Conservation (phyloP, 805 yeast genomes). For the Candida fluviatilis region DNA sequence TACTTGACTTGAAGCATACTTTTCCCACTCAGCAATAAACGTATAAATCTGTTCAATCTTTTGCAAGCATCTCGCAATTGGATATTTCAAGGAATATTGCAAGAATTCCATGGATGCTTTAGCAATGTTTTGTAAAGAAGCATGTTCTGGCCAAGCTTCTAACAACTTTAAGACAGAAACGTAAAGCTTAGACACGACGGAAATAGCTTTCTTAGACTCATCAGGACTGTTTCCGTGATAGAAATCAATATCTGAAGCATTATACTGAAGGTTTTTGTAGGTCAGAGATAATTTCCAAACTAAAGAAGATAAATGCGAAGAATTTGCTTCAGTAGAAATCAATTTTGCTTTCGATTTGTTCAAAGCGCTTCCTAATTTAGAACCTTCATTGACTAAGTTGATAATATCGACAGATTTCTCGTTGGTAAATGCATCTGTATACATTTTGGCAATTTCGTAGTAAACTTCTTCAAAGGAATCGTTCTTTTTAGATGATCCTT, state of each 20-base stretch:
- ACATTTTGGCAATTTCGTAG: conserved; percentile 45
- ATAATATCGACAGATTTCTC: conserved; percentile 13
- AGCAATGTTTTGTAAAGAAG: conserved; percentile 67
- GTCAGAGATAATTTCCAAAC: conserved; percentile 15
- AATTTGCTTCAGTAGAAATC: conserved; percentile 11
- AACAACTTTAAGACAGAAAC: conserved; percentile 41
- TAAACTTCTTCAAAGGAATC: conserved; percentile 43
- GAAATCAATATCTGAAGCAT: conserved; percentile 39
- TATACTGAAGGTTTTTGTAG: conserved; percentile 6
- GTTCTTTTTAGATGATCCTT: conserved; percentile 14
- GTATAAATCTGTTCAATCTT: conserved; percentile 86
- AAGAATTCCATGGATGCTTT: conserved; percentile 65
- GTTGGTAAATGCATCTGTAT: conserved; percentile 39
- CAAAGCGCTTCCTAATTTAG: conserved; percentile 9
- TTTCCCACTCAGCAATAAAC: conserved; percentile 87
- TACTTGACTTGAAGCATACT: conserved; percentile 77
- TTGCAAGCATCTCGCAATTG: conserved; percentile 72
- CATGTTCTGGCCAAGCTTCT: conserved; percentile 91
- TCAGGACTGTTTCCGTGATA: conserved; percentile 58
- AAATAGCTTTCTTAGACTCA: conserved; percentile 61
- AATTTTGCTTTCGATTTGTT: conserved; percentile 6
- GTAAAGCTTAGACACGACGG: conserved; percentile 31
- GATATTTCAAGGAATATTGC: conserved; percentile 56
- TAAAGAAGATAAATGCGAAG: conserved; percentile 19
- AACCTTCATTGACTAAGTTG: conserved; percentile 39